These are phyloP conservation scores for Phytophthora boehmeriae DNA, from an alignment of 352 stramenopile species.

Conservation along the genomic window DNA sequence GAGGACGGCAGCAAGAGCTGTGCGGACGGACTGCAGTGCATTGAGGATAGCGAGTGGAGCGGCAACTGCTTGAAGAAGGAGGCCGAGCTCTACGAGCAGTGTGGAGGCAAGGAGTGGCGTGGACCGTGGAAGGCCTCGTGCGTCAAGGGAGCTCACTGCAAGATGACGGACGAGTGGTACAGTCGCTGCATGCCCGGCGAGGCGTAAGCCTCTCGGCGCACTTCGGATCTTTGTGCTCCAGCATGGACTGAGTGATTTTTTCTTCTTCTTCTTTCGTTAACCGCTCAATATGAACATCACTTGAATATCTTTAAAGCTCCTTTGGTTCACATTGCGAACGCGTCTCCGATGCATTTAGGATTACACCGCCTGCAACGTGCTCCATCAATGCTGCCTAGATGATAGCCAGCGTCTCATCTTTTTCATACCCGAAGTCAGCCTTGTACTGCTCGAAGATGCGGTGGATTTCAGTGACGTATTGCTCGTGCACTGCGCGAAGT, in stretches of 20 bases:
- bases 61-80: constrained; percentile 39
- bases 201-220: constrained; percentile 1
- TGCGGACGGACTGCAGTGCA: constrained; percentile 26
- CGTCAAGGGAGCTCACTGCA: constrained; percentile 29
- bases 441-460: constrained; percentile 44
- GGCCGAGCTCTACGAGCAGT: constrained; percentile 33
- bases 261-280: no score
- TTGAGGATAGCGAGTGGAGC: constrained; percentile 32
- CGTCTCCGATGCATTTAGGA: no score
- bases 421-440: constrained; percentile 37
- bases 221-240: background rate
- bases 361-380: no score
- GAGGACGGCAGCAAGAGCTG: constrained; percentile 27
- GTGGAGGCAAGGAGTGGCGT: constrained; percentile 25
- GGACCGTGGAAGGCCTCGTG: constrained; percentile 37
- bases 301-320: no score
- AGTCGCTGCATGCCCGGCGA: constrained; percentile 35
- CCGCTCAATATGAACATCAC: no score
- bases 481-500: constrained; percentile 25
- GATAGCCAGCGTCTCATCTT: constrained; percentile 37
- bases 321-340: no score
- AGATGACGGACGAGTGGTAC: constrained; percentile 32
- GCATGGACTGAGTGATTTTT: no score
- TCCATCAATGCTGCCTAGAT: no score
- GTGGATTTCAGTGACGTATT: constrained; percentile 35